These are phyloP conservation scores for Falciphora oryzae DNA, from an alignment of 2,329 filamentous ascomycete genomes.

Conservation along the genomic window DNA sequence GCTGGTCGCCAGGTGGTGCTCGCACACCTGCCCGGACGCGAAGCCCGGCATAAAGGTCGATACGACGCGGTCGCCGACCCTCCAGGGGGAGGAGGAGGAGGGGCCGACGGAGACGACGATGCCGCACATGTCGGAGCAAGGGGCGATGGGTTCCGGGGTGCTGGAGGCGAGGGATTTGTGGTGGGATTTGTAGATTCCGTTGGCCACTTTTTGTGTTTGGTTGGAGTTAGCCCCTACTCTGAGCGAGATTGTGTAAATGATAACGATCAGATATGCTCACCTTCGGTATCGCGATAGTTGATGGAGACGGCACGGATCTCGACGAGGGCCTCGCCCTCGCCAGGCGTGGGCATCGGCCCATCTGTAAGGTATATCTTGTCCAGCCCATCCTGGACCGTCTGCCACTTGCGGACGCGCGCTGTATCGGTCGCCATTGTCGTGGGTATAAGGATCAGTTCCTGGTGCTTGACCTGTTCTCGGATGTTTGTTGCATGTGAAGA, in stretches of 20 bases:
- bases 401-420: slow-evolving; percentile 40
- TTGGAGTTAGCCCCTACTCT: background rate
- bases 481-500: background rate
- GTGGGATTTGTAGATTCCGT: slow-evolving; percentile 63
- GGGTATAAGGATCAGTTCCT: too few relatives aligned
- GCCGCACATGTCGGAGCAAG: slow-evolving; percentile 67
- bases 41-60: slow-evolving; percentile 56
- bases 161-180: slow-evolving; percentile 36
- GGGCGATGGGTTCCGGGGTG: slow-evolving; percentile 43
- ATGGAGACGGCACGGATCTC: slow-evolving; percentile 40
- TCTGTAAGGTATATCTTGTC: slow-evolving; percentile 43
- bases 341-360: slow-evolving; percentile 39
- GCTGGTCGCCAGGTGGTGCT: slow-evolving; percentile 47
- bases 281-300: slow-evolving; percentile 46
- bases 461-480: background rate
- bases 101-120: slow-evolving; percentile 46
- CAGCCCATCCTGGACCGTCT: slow-evolving; percentile 48
- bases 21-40: slow-evolving; percentile 52
- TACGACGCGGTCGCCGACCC: slow-evolving; percentile 59
- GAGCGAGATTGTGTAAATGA: background rate
- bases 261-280: slow-evolving; percentile 20
- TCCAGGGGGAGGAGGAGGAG: slow-evolving; percentile 32
- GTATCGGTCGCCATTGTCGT: slow-evolving; percentile 1
- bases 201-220: slow-evolving; percentile 42
- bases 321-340: slow-evolving; percentile 46